Evolutionary conservation across 225 moss, liverwort and hornwort genomes (phyloP).

Genomic region (Rhytidiadelphus loreus): DNA sequence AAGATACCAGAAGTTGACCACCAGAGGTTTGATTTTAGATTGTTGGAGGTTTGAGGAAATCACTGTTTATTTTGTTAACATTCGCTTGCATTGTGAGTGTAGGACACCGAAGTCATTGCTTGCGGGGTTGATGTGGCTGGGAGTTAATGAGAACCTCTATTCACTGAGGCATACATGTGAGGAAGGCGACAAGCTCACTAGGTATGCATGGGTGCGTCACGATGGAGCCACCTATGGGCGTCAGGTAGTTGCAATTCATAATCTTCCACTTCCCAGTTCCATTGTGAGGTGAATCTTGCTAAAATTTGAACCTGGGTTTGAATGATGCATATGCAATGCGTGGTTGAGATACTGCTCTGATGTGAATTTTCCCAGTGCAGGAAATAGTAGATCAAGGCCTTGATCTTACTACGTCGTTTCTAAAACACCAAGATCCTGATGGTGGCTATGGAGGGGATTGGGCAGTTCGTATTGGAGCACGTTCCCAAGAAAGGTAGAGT

Average conservation of each 20-base stretch:
- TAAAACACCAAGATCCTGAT: slow-evolving; percentile 57
- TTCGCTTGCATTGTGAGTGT: not conserved
- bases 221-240: slow-evolving; percentile 78
- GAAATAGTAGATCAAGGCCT: slow-evolving; percentile 72
- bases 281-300: too few relatives aligned
- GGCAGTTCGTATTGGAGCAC: slow-evolving; percentile 55
- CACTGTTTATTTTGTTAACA: not conserved
- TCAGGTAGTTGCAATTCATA: slow-evolving; percentile 40
- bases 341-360: not conserved
- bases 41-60: not conserved
- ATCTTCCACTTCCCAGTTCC: not conserved
- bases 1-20: not conserved
- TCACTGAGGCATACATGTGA: slow-evolving; percentile 81
- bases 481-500: not conserved
- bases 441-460: slow-evolving; percentile 96
- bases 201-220: slow-evolving; percentile 90
- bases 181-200: slow-evolving; percentile 57
- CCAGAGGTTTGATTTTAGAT: not conserved
- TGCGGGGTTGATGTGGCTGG: slow-evolving; percentile 94
- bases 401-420: slow-evolving; percentile 59
- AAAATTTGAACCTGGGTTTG: not conserved
- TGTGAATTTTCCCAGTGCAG: slow-evolving; percentile 17
- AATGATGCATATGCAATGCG: not conserved
- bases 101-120: slow-evolving; percentile 85
- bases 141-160: slow-evolving; percentile 56